phyloP scores from a whole-genome alignment of 2,329 filamentous ascomycete species.

The Paecilomyces niveus region DNA sequence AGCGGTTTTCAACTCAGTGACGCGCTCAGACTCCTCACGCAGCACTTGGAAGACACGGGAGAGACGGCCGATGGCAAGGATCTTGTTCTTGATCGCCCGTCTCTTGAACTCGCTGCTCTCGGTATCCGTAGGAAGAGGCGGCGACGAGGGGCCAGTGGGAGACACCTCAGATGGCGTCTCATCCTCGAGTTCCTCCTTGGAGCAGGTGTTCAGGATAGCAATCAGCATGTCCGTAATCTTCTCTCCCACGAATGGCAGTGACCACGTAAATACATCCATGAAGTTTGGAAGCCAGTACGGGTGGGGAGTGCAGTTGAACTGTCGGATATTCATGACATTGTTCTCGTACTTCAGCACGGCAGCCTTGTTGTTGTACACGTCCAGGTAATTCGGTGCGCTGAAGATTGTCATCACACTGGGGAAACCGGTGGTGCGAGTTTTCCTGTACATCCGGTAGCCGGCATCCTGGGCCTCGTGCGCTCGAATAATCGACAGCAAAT shows the following conservation, averaged over 20 bases:
- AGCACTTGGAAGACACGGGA: conserved; percentile 98
- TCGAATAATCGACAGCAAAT: conserved; percentile 90
- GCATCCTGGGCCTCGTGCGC: conserved; percentile 98
- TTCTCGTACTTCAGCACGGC: conserved; percentile 99
- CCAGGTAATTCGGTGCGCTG: conserved; percentile 96
- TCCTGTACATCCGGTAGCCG: conserved; percentile 97
- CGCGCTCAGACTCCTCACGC: conserved; percentile 91
- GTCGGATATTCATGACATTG: conserved; percentile 99
- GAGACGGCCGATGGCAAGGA: conserved; percentile 89
- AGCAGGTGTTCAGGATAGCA: conserved; percentile 94
- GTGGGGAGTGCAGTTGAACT: conserved; percentile 99
- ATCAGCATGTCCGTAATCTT: conserved; percentile 99
- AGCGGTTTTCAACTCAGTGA: conserved; percentile 96
- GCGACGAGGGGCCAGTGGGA: conserved; percentile 65
- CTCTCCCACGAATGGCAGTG: conserved; percentile 93
- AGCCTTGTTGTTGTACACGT: conserved; percentile 99
- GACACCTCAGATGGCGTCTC: conserved; percentile 70
- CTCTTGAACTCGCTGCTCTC: conserved; percentile 91
- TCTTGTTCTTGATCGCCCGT: conserved; percentile 99
- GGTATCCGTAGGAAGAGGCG: conserved; percentile 64
- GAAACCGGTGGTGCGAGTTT: conserved; percentile 95
- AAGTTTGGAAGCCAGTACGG: conserved; percentile 99
- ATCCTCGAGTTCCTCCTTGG: conserved; percentile 94
- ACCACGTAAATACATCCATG: conserved; percentile 99
- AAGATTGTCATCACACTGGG: conserved; percentile 99